Evolutionary conservation across 805 yeast species (phyloP).

Genomic region (Ogataea paradorogensis): DNA sequence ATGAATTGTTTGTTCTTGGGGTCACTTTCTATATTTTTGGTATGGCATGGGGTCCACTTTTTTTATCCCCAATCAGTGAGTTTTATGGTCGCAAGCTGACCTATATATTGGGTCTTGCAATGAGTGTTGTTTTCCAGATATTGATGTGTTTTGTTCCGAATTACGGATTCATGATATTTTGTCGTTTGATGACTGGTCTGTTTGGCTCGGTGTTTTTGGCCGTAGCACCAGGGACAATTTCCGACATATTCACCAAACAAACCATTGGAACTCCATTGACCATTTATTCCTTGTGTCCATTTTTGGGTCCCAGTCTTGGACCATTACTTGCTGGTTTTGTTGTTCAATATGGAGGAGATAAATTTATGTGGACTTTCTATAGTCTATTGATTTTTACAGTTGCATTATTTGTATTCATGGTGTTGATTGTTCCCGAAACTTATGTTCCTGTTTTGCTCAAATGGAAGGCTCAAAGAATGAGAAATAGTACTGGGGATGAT

Average conservation of each 20-base stretch:
- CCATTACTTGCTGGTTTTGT: constrained; percentile 61
- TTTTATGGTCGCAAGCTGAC: constrained; percentile 53
- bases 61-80: constrained; percentile 61
- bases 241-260: constrained; percentile 62
- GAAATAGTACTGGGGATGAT: constrained; percentile 41
- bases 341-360: constrained; percentile 47
- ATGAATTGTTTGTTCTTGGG: constrained; percentile 58
- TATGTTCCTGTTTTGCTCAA: constrained; percentile 51
- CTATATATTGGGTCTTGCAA: constrained; percentile 45
- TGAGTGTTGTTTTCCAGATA: constrained; percentile 48
- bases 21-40: constrained; percentile 59
- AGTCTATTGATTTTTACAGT: constrained; percentile 56
- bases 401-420: constrained; percentile 21
- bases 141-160: constrained; percentile 57
- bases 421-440: constrained; percentile 36
- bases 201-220: constrained; percentile 74
- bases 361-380: constrained; percentile 72
- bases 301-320: constrained; percentile 68
- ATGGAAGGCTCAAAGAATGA: constrained; percentile 48
- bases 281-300: constrained; percentile 59
- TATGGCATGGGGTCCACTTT: constrained; percentile 60
- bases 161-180: constrained; percentile 59
- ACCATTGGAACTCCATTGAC: constrained; percentile 71
- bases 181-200: constrained; percentile 66
- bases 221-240: constrained; percentile 74